phyloP scores from a whole-genome alignment of 192 early-diverging fungal genomes.

The Entomortierella lignicola region DNA sequence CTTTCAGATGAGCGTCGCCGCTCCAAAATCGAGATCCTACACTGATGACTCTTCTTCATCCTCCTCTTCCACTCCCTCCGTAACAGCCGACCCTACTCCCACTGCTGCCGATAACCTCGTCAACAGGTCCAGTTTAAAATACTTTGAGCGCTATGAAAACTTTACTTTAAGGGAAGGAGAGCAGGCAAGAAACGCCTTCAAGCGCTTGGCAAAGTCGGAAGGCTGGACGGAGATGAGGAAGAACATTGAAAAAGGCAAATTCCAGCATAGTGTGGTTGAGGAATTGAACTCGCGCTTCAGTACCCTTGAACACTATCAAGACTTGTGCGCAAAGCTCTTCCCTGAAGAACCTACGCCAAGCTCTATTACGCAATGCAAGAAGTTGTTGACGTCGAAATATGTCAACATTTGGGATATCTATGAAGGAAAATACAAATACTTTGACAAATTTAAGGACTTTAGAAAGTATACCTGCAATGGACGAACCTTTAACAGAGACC shows the following conservation, averaged over 20 bases:
- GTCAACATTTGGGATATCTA: conserved; percentile 33
- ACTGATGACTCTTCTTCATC: too few species aligned
- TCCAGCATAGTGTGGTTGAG: conserved; percentile 4
- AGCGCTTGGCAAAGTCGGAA: too few species aligned
- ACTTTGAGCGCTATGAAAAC: too few species aligned
- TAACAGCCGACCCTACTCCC: too few species aligned
- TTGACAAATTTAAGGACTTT: conserved; percentile 8
- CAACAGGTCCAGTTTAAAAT: too few species aligned
- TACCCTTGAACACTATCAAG: conserved; percentile 12
- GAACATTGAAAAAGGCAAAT: neutral
- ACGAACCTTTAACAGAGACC: conserved; percentile 1
- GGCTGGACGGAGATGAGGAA: too few species aligned
- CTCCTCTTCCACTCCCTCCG: too few species aligned
- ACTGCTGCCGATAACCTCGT: too few species aligned
- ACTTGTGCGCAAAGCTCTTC: conserved; percentile 13
- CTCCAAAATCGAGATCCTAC: too few species aligned
- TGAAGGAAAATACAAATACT: conserved; percentile 12
- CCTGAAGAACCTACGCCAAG: neutral
- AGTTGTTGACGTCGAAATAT: conserved; percentile 14
- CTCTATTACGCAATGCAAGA: conserved; percentile 18
- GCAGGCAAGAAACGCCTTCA: too few species aligned
- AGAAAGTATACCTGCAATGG: conserved; percentile 4
- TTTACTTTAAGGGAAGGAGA: too few species aligned
- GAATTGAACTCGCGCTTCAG: neutral
- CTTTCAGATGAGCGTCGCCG: too few species aligned